phyloP scores from a whole-genome alignment of 129 eudicot species.

The Deinandra increscens region DNA sequence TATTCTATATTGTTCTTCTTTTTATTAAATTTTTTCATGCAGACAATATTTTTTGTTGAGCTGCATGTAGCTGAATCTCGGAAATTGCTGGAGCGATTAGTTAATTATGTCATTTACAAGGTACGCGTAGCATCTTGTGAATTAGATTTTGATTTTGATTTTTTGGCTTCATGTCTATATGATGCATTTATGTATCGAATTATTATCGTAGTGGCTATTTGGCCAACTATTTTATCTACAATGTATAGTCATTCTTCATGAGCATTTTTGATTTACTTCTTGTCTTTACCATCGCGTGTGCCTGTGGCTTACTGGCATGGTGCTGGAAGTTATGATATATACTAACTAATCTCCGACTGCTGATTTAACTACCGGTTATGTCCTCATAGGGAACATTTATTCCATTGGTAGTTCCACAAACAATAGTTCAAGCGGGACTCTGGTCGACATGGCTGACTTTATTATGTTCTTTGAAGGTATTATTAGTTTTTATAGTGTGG shows the following conservation, averaged over 20 bases:
- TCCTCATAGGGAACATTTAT: constrained; percentile 80
- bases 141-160: neutral
- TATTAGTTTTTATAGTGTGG: neutral
- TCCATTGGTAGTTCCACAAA: constrained; percentile 78
- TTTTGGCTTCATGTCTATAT: constrained; percentile 2
- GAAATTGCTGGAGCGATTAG: constrained; percentile 64
- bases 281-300: constrained; percentile 5
- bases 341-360: constrained; percentile 2
- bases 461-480: constrained; percentile 84
- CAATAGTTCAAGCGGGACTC: constrained; percentile 61
- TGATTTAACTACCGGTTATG: constrained; percentile 18
- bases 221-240: too few species aligned
- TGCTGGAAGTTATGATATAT: neutral
- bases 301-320: constrained; percentile 7
- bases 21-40: constrained; percentile 25
- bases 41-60: constrained; percentile 74
- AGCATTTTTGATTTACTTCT: too few species aligned
- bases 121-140: constrained; percentile 31
- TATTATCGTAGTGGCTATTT: too few species aligned
- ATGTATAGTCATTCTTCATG: too few species aligned
- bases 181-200: too few species aligned
- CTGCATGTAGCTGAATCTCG: constrained; percentile 64
- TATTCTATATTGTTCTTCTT: neutral
- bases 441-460: constrained; percentile 86
- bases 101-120: constrained; percentile 76